Conservation (phyloP, 352 stramenopile species). For the Thalassiosira mediterranea region DNA sequence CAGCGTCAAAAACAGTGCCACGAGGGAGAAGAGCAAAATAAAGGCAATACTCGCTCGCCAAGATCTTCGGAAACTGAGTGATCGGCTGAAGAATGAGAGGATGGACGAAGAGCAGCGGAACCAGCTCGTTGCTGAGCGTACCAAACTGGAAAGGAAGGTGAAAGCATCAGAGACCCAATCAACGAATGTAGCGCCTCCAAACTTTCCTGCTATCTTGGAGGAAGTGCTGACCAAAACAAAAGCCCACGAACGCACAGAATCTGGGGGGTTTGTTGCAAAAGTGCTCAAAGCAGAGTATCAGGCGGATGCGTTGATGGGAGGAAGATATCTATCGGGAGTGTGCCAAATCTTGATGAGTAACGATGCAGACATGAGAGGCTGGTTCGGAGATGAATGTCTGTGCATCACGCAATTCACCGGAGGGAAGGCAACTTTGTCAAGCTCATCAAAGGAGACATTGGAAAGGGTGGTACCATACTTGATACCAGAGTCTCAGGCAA, state of each 20-base stretch:
- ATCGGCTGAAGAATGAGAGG: neutral
- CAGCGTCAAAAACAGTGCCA: constrained; percentile 14
- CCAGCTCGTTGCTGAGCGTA: neutral
- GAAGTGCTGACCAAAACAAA: constrained; percentile 1
- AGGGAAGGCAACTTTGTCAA: neutral
- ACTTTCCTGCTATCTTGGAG: constrained; percentile 8
- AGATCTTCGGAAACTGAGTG: neutral
- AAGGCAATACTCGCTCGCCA: neutral
- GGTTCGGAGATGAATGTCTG: constrained; percentile 14
- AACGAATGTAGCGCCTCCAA: neutral
- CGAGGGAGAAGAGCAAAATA: constrained; percentile 14
- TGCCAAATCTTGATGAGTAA: constrained; percentile 15
- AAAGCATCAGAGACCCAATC: constrained; percentile 15
- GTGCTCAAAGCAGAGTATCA: constrained; percentile 29
- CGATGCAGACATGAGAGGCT: constrained; percentile 8
- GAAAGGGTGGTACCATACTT: neutral
- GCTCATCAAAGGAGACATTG: neutral
- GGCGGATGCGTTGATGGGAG: constrained; percentile 36
- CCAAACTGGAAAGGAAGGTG: neutral
- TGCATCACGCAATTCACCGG: neutral
- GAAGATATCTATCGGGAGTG: neutral
- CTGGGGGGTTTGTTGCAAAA: constrained; percentile 11
- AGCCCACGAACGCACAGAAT: constrained; percentile 2
- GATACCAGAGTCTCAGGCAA: neutral
- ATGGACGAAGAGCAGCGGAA: neutral